A percentile compares a stretch with the other conserved stretches of the same genome.
These are phyloP conservation scores for Carex myosuroides DNA, from an alignment of 176 grass and related monocot species.

Conservation along the genomic window DNA sequence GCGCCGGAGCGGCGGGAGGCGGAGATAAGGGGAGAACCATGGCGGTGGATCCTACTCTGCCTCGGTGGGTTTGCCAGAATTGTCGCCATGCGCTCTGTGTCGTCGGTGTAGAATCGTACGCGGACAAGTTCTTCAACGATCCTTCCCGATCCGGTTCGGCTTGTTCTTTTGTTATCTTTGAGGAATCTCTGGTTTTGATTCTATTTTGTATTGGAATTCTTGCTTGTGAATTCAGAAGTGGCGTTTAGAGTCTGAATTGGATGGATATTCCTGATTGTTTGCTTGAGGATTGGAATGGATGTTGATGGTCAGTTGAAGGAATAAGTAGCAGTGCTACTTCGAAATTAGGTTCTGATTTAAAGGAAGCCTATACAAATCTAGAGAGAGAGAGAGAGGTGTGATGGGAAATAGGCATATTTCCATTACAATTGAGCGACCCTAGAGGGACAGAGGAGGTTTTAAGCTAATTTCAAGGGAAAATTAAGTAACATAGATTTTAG, in stretches of 20 bases:
- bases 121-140: constrained; percentile 39
- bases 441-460: neutral
- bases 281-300: neutral
- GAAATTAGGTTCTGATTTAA: neutral
- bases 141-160: constrained; percentile 30
- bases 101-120: constrained; percentile 61
- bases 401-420: neutral
- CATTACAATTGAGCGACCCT: neutral
- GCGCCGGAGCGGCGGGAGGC: neutral
- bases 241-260: neutral
- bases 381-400: neutral
- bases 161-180: neutral
- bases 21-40: constrained; percentile 32
- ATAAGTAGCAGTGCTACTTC: neutral
- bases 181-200: neutral
- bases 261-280: neutral
- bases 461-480: neutral
- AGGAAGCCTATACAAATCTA: neutral
- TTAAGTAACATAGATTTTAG: neutral
- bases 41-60: constrained; percentile 36
- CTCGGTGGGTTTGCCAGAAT: constrained; percentile 61
- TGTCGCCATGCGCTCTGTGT: constrained; percentile 56
- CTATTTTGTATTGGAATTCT: neutral
- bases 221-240: neutral
- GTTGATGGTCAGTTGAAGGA: neutral